phyloP scores from a whole-genome alignment of 768 basidiomycete species.

The Peribolospora kevripleyi region DNA sequence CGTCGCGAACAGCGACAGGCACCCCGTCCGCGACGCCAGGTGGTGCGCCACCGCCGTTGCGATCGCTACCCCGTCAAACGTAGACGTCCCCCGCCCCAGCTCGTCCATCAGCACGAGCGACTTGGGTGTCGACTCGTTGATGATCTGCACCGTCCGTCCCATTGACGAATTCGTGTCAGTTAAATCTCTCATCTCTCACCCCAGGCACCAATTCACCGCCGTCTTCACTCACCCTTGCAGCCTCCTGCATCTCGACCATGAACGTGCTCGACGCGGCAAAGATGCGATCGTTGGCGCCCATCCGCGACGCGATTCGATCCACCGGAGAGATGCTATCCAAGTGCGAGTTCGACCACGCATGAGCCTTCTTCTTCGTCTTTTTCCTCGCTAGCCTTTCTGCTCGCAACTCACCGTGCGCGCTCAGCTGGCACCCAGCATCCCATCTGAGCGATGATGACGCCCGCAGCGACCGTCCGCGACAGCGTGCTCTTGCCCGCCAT shows the following conservation, averaged over 20 bases:
- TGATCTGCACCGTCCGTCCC: slow-evolving; percentile 33
- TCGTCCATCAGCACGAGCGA: slow-evolving; percentile 83
- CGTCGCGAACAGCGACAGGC: slow-evolving; percentile 87
- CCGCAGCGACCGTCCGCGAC: slow-evolving; percentile 90
- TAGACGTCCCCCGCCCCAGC: slow-evolving; percentile 51
- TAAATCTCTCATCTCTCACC: background rate
- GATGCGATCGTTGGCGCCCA: slow-evolving; percentile 98
- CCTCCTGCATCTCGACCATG: slow-evolving; percentile 89
- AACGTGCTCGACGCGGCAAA: slow-evolving; percentile 50
- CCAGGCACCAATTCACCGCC: too few species aligned
- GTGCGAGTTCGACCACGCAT: background rate
- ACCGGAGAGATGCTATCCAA: slow-evolving; percentile 49
- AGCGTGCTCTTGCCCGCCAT: slow-evolving; percentile 27
- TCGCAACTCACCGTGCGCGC: slow-evolving; percentile 36
- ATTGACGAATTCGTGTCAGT: background rate
- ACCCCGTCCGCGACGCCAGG: slow-evolving; percentile 72
- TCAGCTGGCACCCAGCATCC: slow-evolving; percentile 85
- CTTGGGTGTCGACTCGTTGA: slow-evolving; percentile 75
- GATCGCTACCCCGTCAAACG: slow-evolving; percentile 97
- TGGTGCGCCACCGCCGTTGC: slow-evolving; percentile 86
- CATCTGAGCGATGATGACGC: slow-evolving; percentile 42
- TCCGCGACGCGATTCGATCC: slow-evolving; percentile 77
- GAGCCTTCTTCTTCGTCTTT: too few species aligned
- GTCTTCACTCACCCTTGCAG: too few species aligned
- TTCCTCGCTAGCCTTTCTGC: too few species aligned